Conservation (phyloP, 1,284 basidiomycete genomes). For the Ustilago sp. region DNA sequence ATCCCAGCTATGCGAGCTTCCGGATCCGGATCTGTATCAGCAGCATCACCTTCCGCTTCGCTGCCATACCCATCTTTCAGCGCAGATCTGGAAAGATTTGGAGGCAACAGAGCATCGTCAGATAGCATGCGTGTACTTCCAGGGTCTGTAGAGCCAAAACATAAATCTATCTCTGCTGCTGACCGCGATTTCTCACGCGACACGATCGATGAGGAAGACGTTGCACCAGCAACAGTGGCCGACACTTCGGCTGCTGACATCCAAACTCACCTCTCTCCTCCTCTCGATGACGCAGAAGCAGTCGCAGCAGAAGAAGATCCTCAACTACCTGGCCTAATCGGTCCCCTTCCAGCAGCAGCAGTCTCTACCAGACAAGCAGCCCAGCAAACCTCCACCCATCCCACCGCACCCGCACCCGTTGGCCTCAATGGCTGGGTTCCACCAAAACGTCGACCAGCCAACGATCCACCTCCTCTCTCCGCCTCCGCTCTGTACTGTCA, state of each 20-base stretch:
- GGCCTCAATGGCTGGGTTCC: constrained; percentile 16
- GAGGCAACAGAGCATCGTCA: constrained; percentile 32
- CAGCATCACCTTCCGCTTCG: constrained; percentile 6
- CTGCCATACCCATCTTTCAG: constrained; percentile 35
- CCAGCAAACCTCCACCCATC: not conserved
- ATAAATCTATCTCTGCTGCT: constrained; percentile 3
- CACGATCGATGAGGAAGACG: constrained; percentile 15
- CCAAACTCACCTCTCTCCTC: constrained; percentile 12
- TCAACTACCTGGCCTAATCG: constrained; percentile 25
- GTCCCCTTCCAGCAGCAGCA: constrained; percentile 26
- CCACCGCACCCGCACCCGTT: not conserved
- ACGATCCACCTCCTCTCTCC: constrained; percentile 41
- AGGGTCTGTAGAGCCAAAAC: constrained; percentile 38
- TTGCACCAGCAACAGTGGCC: not conserved
- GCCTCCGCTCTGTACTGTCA: constrained; percentile 60
- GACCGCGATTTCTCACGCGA: constrained; percentile 11
- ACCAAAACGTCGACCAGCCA: constrained; percentile 25
- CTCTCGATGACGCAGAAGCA: constrained; percentile 4
- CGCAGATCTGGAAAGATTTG: constrained; percentile 38
- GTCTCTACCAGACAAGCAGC: not conserved
- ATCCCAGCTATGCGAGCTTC: constrained; percentile 16
- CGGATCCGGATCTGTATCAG: not conserved
- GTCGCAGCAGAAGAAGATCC: constrained; percentile 12
- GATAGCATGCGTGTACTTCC: constrained; percentile 52
- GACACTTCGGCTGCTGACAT: constrained; percentile 15